Conservation (phyloP, 1,284 basidiomycete genomes). For the Leccinum griseonigrum region DNA sequence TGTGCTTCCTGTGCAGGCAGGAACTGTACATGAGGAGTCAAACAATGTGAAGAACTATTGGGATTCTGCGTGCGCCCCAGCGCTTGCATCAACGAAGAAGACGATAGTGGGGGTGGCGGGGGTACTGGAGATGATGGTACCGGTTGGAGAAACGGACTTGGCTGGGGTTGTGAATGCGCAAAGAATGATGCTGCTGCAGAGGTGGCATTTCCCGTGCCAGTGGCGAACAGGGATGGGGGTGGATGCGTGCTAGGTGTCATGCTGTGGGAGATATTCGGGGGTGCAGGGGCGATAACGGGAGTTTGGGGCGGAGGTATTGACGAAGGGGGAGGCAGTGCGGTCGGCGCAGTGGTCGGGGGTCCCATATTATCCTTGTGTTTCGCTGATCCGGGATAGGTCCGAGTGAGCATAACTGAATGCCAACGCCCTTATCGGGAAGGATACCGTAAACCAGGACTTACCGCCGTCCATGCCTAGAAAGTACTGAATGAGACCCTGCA, state of each 20-base stretch:
- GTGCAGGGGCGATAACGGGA: conserved; percentile 12
- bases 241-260: conserved; percentile 36
- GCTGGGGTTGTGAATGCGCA: conserved; percentile 25
- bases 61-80: conserved; percentile 19
- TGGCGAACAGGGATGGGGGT: conserved; percentile 27
- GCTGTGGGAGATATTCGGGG: conserved; percentile 20
- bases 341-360: conserved; percentile 12
- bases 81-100: conserved; percentile 28
- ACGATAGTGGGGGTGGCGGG: conserved; percentile 8
- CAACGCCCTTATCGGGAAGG: not conserved
- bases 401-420: conserved; percentile 6
- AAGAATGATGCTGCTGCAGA: conserved; percentile 19
- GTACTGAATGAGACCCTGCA: conserved; percentile 82
- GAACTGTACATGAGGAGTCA: conserved; percentile 38
- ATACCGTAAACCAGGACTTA: conserved; percentile 31
- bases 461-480: conserved; percentile 72
- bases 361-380: conserved; percentile 23
- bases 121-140: conserved; percentile 12
- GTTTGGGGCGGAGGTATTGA: conserved; percentile 24
- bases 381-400: conserved; percentile 11
- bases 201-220: conserved; percentile 13
- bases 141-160: conserved; percentile 31
- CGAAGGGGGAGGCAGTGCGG: conserved; percentile 14
- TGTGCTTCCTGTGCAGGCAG: conserved; percentile 58
- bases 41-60: conserved; percentile 7